Evolutionary conservation across 106 monocot genomes (phyloP), one percentile per base, ranked within the genome.

Genomic region (Hemerocallis citrina): DNA sequence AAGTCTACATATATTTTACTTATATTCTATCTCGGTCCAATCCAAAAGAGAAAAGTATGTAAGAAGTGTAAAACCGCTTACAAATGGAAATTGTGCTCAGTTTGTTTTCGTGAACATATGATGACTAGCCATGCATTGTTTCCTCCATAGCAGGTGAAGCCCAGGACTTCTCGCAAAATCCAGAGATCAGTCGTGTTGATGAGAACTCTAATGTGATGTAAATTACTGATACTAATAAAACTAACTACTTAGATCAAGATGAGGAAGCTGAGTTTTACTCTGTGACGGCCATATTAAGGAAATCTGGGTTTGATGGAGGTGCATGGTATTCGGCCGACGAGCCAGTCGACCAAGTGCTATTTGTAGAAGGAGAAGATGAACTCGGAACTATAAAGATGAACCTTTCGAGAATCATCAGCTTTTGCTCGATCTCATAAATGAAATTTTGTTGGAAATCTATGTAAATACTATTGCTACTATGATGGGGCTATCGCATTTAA

Each of bases 371-470:
- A n/a, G n/a, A n/a, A n/a, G n/a, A n/a, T n/a, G 31, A 61, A 13
- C 13, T 12, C 51, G 17, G 21, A 12, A 14, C 61, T 22, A 36
- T 7, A 47, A 39, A 51, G 51, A 28, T 37, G 60, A 38, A 1
- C 7, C 39, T 50, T 52, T 1, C 8, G 49, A 30, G 27, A n/a
- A 70, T 49, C 78, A 74, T 34, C 68, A 79, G 4, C 83, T 87
- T 57, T 50, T 96, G 16, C 76, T 59, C 44, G 95, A 89, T 66
- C 71, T 96, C 8, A 87, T 77, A n/a, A 75, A 84, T 43, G 80
- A 90, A 61, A 63, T 74, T 33, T 45, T 90, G 36, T 37, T 81
- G 1, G 76, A 84, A 37, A 84, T 78, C 28, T 72, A 74, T 41
- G 77, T 73, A 29, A 68, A 49, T 28, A 63, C 72, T 27, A 66